Evolutionary conservation across 208 protist genomes (phyloP).

Genomic region (Acanthamoeba pearcei): DNA sequence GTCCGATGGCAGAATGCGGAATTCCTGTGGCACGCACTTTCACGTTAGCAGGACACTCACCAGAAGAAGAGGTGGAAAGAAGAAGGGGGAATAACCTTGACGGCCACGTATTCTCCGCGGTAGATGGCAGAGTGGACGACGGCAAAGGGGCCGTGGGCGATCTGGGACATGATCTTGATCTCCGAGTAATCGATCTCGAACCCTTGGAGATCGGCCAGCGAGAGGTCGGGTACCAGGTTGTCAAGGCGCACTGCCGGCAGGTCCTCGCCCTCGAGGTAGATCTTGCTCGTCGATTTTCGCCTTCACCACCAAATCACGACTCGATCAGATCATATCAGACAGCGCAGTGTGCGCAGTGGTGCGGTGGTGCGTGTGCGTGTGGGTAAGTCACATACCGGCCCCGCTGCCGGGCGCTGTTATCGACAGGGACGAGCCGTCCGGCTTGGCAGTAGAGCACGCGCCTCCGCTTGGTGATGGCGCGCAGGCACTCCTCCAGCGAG

Average conservation of each 20-base stretch:
- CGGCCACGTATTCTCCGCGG: constrained; percentile 27
- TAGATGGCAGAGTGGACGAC: constrained; percentile 60
- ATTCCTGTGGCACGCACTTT: not conserved
- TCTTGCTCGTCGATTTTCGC: constrained; percentile 37
- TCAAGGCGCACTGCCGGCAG: constrained; percentile 28
- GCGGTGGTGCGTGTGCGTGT: too few relatives aligned
- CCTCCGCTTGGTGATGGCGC: constrained; percentile 55
- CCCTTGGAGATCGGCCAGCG: constrained; percentile 53
- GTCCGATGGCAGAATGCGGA: constrained; percentile 4
- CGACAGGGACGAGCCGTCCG: not conserved
- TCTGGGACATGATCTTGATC: constrained; percentile 29
- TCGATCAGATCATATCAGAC: too few relatives aligned
- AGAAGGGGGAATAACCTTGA: not conserved
- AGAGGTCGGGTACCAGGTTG: constrained; percentile 60
- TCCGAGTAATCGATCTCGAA: constrained; percentile 66
- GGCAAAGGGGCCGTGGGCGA: constrained; percentile 49
- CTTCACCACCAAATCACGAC: too few relatives aligned
- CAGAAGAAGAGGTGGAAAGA: too few relatives aligned
- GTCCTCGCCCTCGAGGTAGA: constrained; percentile 45
- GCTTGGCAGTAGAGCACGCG: constrained; percentile 53
- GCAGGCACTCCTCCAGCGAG: constrained; percentile 54
- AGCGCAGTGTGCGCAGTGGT: too few relatives aligned
- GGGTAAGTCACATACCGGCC: not conserved
- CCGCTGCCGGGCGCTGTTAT: not conserved
- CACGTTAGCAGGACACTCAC: not conserved